These are phyloP conservation scores for Phaffomyces thermotolerans DNA, from an alignment of 805 yeast species.

Conservation along the genomic window DNA sequence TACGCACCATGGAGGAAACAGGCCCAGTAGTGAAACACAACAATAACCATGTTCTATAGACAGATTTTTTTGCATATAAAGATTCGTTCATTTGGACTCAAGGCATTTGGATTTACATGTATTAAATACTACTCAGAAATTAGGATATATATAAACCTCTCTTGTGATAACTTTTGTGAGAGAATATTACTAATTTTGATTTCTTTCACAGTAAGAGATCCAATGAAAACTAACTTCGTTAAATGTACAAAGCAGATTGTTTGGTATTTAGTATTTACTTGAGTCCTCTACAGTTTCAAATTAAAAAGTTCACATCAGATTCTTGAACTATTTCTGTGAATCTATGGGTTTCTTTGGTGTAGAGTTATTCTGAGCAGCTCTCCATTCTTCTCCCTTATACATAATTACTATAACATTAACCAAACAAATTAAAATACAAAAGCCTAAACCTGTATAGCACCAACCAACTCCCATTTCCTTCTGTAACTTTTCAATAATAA, in stretches of 20 bases:
- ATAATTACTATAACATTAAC: slow-evolving; percentile 2
- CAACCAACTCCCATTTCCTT: slow-evolving; percentile 41
- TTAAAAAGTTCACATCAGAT: neutral
- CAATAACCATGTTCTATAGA: slow-evolving; percentile 30
- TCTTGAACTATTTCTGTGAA: neutral
- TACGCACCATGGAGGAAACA: slow-evolving; percentile 33
- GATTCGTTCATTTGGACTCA: too few species aligned
- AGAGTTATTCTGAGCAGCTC: neutral
- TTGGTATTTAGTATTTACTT: too few species aligned
- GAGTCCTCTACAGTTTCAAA: neutral
- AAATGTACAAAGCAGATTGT: too few species aligned
- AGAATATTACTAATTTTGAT: neutral
- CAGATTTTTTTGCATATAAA: slow-evolving; percentile 10
- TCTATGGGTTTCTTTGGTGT: neutral
- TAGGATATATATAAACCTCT: neutral
- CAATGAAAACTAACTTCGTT: too few species aligned
- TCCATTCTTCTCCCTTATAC: slow-evolving; percentile 8
- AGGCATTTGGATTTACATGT: too few species aligned
- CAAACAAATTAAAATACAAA: slow-evolving; percentile 4
- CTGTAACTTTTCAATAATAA: slow-evolving; percentile 31
- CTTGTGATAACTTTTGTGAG: neutral
- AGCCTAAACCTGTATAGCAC: slow-evolving; percentile 46
- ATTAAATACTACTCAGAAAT: too few species aligned
- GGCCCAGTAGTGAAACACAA: slow-evolving; percentile 37
- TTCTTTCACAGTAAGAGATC: neutral